Conservation (phyloP, 2,329 filamentous ascomycete species). For the Mycosphaerelloides madeirae region DNA sequence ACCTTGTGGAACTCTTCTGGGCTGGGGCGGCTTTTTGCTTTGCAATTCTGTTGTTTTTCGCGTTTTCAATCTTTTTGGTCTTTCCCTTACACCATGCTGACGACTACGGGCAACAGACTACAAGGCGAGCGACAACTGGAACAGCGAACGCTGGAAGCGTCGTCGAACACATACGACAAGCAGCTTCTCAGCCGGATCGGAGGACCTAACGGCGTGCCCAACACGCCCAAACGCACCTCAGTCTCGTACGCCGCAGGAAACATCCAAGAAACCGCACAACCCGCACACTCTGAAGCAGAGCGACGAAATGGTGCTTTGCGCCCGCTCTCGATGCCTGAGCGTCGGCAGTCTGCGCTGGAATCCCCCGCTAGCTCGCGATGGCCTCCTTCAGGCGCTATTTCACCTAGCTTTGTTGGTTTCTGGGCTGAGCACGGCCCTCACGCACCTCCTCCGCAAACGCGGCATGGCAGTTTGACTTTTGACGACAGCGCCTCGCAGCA, state of each 20-base stretch:
- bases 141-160: constrained; percentile 52
- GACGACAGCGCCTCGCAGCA: constrained; percentile 48
- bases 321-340: constrained; percentile 43
- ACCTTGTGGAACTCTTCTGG: too few relatives aligned
- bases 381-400: constrained; percentile 41
- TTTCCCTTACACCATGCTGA: constrained; percentile 13
- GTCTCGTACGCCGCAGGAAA: constrained; percentile 25
- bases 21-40: too few relatives aligned
- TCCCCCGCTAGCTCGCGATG: constrained; percentile 34
- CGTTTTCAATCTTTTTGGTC: too few relatives aligned
- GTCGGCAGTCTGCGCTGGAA: constrained; percentile 36
- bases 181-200: constrained; percentile 59
- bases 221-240: constrained; percentile 48
- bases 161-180: constrained; percentile 60
- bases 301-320: constrained; percentile 38
- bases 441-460: constrained; percentile 23
- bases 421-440: constrained; percentile 34
- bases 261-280: constrained; percentile 29
- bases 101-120: constrained; percentile 38
- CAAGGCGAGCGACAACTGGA: constrained; percentile 58
- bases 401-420: constrained; percentile 43
- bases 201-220: constrained; percentile 45
- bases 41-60: too few relatives aligned
- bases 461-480: constrained; percentile 37
- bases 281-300: constrained; percentile 36